These are phyloP conservation scores for Fusarium agapanthi DNA, from an alignment of 2,329 filamentous ascomycete species.

Conservation along the genomic window DNA sequence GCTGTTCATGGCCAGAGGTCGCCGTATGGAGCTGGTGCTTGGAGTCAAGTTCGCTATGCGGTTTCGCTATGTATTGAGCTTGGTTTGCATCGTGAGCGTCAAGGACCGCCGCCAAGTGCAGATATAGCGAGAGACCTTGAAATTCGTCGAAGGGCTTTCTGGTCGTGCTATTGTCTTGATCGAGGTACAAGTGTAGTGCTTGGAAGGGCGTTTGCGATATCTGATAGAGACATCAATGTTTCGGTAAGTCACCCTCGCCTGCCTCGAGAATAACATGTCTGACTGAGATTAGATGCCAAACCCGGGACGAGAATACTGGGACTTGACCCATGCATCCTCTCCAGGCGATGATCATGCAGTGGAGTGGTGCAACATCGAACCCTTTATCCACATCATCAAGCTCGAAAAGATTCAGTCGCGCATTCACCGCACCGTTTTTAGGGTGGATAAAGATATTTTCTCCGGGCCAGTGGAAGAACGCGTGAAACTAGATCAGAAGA, in stretches of 20 bases:
- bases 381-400: neutral
- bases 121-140: neutral
- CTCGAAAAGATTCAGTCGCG: neutral
- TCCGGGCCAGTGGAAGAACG: neutral
- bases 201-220: neutral
- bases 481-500: neutral
- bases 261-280: fast-evolving
- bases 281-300: neutral
- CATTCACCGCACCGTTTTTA: neutral
- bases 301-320: neutral
- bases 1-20: neutral
- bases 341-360: neutral
- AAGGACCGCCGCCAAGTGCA: neutral
- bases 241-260: neutral
- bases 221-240: neutral
- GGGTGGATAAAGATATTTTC: neutral
- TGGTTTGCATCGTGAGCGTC: neutral
- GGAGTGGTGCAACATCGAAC: neutral
- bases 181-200: neutral
- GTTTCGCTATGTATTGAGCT: neutral
- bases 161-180: neutral
- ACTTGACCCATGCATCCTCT: neutral
- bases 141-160: neutral
- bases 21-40: neutral
- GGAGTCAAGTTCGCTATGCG: neutral